Percentiles rank a stretch among this genome's conserved stretches.
Conservation (phyloP, 495 filamentous ascomycete species). For the Podospora pseudopauciseta region DNA sequence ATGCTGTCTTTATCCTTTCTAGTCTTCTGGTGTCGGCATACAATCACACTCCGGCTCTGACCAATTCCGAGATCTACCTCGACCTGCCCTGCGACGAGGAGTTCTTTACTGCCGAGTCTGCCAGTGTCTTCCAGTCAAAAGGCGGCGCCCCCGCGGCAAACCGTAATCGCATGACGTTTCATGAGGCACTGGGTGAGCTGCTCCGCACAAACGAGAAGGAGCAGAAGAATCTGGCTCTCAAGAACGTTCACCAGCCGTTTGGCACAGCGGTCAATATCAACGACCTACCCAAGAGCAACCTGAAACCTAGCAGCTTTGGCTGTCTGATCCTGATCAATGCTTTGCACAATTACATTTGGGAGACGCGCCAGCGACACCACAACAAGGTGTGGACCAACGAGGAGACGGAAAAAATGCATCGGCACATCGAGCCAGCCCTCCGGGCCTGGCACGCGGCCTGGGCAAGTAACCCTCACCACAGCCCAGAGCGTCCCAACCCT, state of each 20-base stretch:
- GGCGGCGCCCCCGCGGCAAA: conserved; percentile 65
- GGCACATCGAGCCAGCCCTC: conserved; percentile 90
- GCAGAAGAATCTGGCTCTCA: conserved; percentile 39
- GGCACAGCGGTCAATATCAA: conserved; percentile 42
- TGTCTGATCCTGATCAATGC: conserved; percentile 93
- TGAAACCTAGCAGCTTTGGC: conserved; percentile 89
- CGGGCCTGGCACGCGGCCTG: conserved; percentile 95
- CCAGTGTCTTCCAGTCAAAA: conserved; percentile 70
- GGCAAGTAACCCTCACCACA: conserved; percentile 83
- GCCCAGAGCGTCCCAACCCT: conserved; percentile 82
- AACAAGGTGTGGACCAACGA: conserved; percentile 86
- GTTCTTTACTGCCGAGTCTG: conserved; percentile 80
- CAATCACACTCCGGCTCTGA: conserved; percentile 84
- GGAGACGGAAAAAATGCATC: conserved; percentile 94
- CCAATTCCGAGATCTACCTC: conserved; percentile 89
- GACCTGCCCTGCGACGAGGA: conserved; percentile 94
- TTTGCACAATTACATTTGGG: conserved; percentile 97
- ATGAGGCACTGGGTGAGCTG: conserved; percentile 71
- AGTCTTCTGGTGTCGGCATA: conserved; percentile 90
- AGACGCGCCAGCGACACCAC: conserved; percentile 87
- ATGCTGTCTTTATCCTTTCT: conserved; percentile 84
- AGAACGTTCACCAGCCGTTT: conserved; percentile 44
- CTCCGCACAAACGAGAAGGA: conserved; percentile 75
- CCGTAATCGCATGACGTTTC: conserved; percentile 66
- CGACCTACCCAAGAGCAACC: conserved; percentile 57